Base-by-base conservation (phyloP, 257 asterid genomes). In the Lavandula angustifolia region DNA sequence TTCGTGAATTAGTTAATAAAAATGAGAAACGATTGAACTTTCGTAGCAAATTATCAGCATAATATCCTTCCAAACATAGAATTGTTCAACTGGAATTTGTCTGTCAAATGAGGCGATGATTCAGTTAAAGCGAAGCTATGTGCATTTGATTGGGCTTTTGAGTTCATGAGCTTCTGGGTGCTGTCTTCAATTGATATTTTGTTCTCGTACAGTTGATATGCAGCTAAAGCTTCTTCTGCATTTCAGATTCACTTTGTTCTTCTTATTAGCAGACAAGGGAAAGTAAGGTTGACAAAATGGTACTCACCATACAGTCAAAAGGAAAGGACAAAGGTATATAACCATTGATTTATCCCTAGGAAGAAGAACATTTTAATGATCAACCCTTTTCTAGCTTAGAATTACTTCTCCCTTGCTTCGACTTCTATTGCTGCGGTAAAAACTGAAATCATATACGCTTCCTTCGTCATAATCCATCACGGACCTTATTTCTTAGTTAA, bases 211-310 rank as follows among this genome's bases (percentile, higher is more conserved):
- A 14, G 35, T 42, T 51, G 60, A 37, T 57, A 4, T n/a, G 64
- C 67, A 29, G 59, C 73, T 73, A 43, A 70, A 53, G 71, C 35
- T 69, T 72, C 54, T 57, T 40, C 57, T 18, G 57, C 42, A 0
- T 73, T 76, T 55, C 85, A 82, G 88, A 82, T 82, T 65, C 88
- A 82, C 71, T 82, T 82, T 73, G 88, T 82, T 75, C 79, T 82
- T 67, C 82, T 82, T 63, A 80, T 82, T 31, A 82, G 88, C 72
- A 75, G 88, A 62, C 85, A 82, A 64, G 88, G 88, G 60, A 82
- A 82, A 77, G 88, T 82, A 9, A 82, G 88, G 78, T 59, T 82
- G 74, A 82, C 88, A 51, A 82, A 82, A 70, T 82, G 88, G 88
- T 82, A 82, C 71, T 82, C 88, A 4, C 88, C 88, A 31, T 82